phyloP scores from a whole-genome alignment of 1,139 yeast species.

The Pichia terricola region DNA sequence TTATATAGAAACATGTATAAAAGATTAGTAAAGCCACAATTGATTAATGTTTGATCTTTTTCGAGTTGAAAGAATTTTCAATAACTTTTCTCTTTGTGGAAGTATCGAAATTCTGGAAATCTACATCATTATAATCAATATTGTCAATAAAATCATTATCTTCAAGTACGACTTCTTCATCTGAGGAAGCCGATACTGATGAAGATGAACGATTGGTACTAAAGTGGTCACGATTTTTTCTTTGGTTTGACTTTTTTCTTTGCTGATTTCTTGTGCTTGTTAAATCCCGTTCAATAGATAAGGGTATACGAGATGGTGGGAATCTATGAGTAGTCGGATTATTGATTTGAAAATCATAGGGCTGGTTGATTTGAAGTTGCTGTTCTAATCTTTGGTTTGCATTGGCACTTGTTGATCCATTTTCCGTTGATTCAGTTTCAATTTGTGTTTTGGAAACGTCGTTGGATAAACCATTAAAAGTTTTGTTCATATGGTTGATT shows the following conservation, averaged over 20 bases:
- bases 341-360: slow-evolving; percentile 7
- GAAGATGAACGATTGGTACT: too few relatives aligned
- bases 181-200: not conserved
- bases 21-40: not conserved
- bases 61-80: not conserved
- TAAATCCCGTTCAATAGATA: slow-evolving; percentile 6
- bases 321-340: slow-evolving; percentile 11
- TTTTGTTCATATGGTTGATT: slow-evolving; percentile 1
- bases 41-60: not conserved
- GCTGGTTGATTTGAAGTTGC: slow-evolving; percentile 17
- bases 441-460: too few relatives aligned
- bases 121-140: not conserved
- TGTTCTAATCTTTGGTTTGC: too few relatives aligned
- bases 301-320: slow-evolving; percentile 8
- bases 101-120: not conserved
- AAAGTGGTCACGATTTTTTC: not conserved
- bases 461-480: too few relatives aligned
- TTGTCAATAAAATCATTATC: not conserved
- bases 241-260: not conserved
- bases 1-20: not conserved
- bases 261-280: too few relatives aligned
- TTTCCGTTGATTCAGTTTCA: too few relatives aligned
- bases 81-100: slow-evolving; percentile 5
- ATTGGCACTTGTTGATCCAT: too few relatives aligned
- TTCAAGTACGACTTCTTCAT: slow-evolving; percentile 2